These are phyloP conservation scores for Suhomyces canberraensis DNA, from an alignment of 805 yeast genomes.

Conservation along the genomic window DNA sequence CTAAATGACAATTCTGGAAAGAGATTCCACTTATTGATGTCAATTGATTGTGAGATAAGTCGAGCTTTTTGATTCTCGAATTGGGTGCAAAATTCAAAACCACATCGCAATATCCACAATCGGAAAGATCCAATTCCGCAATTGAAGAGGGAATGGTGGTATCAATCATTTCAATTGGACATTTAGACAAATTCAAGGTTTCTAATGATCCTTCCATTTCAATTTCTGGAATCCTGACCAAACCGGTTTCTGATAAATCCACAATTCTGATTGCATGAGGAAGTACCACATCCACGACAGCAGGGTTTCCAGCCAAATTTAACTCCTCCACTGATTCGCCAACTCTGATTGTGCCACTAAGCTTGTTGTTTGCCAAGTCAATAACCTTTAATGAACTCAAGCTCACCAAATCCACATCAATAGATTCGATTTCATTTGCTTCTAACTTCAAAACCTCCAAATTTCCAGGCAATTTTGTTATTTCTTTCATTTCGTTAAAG, in stretches of 20 bases:
- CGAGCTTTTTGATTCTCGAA: background rate
- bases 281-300: background rate
- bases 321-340: background rate
- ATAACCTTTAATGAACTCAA: slow-evolving; percentile 2
- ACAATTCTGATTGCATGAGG: background rate
- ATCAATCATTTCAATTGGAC: background rate
- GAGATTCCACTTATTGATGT: background rate
- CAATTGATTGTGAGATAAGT: slow-evolving; percentile 1
- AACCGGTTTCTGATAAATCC: background rate
- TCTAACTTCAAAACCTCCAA: background rate
- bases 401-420: background rate
- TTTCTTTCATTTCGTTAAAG: slow-evolving; percentile 2
- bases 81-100: background rate
- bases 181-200: background rate
- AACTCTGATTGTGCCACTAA: background rate
- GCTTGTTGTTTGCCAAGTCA: background rate
- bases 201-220: background rate
- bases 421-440: background rate
- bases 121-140: background rate
- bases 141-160: background rate
- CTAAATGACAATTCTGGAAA: slow-evolving; percentile 2
- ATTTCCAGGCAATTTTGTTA: background rate
- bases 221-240: background rate
- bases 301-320: background rate
- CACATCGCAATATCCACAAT: background rate